Percentiles rank a stretch among this genome's conserved stretches.
Conservation (phyloP, 2,329 filamentous ascomycete genomes). For the Gaeumannomyces tritici region DNA sequence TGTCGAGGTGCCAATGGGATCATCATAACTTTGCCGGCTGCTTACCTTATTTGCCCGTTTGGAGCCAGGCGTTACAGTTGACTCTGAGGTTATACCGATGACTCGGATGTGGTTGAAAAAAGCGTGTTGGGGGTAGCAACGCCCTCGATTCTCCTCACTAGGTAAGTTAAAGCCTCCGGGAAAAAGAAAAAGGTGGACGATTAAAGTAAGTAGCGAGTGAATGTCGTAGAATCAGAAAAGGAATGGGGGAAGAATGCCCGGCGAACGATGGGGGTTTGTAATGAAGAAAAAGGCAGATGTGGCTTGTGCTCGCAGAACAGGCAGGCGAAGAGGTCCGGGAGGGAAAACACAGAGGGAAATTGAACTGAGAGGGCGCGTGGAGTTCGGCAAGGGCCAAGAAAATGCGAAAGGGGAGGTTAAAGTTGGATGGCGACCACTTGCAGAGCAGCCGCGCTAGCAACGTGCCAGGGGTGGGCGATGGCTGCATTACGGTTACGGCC, state of each 20-base stretch:
- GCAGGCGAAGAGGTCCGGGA: neutral
- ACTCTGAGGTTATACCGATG: neutral
- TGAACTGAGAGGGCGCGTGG: neutral
- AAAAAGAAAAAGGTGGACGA: neutral
- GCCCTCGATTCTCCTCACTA: neutral
- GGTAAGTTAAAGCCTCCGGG: neutral
- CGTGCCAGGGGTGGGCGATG: slow-evolving; percentile 1
- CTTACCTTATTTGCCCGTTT: neutral
- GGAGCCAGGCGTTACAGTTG: neutral
- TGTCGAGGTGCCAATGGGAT: neutral
- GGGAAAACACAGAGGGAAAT: neutral
- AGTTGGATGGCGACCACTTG: slow-evolving; percentile 1
- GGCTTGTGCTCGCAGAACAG: slow-evolving; percentile 3
- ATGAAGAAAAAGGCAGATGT: neutral
- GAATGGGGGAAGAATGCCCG: slow-evolving; percentile 4
- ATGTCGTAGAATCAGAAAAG: slow-evolving; percentile 1
- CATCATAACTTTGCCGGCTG: neutral
- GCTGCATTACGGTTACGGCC: slow-evolving; percentile 1
- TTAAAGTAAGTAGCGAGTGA: slow-evolving; percentile 5
- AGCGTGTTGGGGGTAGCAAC: neutral
- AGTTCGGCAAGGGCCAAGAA: neutral
- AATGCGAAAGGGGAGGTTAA: slow-evolving; percentile 2
- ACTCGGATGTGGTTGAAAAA: neutral
- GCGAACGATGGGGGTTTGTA: slow-evolving; percentile 2
- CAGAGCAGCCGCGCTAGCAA: slow-evolving; percentile 2